phyloP scores from a whole-genome alignment of 257 asterid genomes.

The Oldenlandia corymbosa region DNA sequence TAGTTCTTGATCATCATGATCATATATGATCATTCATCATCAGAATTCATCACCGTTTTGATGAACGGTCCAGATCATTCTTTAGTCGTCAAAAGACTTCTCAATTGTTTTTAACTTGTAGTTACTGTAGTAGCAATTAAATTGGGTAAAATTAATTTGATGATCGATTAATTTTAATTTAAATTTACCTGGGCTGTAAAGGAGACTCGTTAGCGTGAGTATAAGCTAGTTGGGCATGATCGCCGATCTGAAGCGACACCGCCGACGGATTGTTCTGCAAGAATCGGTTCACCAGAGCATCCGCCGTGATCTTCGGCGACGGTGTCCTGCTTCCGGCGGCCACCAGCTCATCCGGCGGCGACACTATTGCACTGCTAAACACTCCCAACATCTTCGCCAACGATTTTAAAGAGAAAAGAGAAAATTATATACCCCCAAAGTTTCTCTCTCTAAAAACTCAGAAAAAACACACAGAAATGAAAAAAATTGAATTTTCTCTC shows the following conservation, averaged over 20 bases:
- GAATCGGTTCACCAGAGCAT: slow-evolving; percentile 71
- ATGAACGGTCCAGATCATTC: neutral
- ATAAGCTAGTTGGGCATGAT: slow-evolving; percentile 72
- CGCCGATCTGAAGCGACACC: slow-evolving; percentile 73
- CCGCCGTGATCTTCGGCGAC: slow-evolving; percentile 88
- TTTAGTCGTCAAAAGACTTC: neutral
- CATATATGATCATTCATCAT: slow-evolving; percentile 3
- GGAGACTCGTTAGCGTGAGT: slow-evolving; percentile 66
- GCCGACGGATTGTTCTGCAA: slow-evolving; percentile 61
- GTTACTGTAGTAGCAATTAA: too few relatives aligned
- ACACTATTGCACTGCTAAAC: slow-evolving; percentile 69
- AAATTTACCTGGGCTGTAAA: slow-evolving; percentile 77
- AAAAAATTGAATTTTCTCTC: slow-evolving; percentile 15
- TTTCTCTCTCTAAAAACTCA: slow-evolving; percentile 16
- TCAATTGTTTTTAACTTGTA: too few relatives aligned
- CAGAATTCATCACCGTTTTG: neutral
- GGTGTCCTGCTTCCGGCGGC: slow-evolving; percentile 98
- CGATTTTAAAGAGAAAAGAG: neutral
- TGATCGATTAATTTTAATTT: too few relatives aligned
- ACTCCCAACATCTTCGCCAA: slow-evolving; percentile 63
- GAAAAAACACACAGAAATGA: neutral
- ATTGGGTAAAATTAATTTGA: too few relatives aligned
- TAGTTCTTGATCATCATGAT: neutral
- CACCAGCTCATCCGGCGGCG: slow-evolving; percentile 98
- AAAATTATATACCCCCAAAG: neutral